A percentile compares a stretch with the other conserved stretches of the same genome.
These are phyloP conservation scores for Monosporascus sp. DNA, from an alignment of 2,329 filamentous ascomycete species.

Conservation along the genomic window DNA sequence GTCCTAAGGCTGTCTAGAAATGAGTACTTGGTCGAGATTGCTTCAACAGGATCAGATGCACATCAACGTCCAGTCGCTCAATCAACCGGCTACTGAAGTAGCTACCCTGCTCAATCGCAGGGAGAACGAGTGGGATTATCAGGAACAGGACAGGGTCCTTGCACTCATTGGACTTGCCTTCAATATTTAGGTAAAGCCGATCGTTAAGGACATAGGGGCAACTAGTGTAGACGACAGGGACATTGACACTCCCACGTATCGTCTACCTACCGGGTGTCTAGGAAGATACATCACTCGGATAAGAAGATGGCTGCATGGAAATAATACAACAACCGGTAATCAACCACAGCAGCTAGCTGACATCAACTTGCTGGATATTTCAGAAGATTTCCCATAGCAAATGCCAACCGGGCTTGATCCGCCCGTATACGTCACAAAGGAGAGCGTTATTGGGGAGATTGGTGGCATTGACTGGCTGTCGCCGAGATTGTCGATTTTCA, in stretches of 20 bases:
- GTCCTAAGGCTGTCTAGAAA: too few species aligned
- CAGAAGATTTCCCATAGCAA: slow-evolving; percentile 78
- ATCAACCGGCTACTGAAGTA: slow-evolving; percentile 18
- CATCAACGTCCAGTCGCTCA: slow-evolving; percentile 5
- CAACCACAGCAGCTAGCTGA: slow-evolving; percentile 24
- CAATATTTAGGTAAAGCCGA: slow-evolving; percentile 66
- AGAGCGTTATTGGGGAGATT: slow-evolving; percentile 83
- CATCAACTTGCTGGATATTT: slow-evolving; percentile 73
- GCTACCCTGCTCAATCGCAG: slow-evolving; percentile 50
- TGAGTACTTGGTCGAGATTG: neutral
- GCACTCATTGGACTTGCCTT: slow-evolving; percentile 68
- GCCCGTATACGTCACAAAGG: slow-evolving; percentile 76
- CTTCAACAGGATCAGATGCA: neutral
- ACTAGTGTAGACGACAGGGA: slow-evolving; percentile 62
- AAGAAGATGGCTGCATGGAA: slow-evolving; percentile 29
- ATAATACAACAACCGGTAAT: slow-evolving; percentile 9
- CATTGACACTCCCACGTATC: slow-evolving; percentile 79
- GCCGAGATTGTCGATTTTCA: slow-evolving; percentile 78
- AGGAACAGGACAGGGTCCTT: slow-evolving; percentile 53
- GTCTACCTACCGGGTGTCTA: slow-evolving; percentile 73
- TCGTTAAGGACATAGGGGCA: slow-evolving; percentile 67
- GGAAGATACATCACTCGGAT: slow-evolving; percentile 44
- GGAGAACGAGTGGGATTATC: slow-evolving; percentile 61
- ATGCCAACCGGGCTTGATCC: slow-evolving; percentile 71
- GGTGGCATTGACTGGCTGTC: slow-evolving; percentile 71